Evolutionary conservation across 768 basidiomycete species (phyloP), one percentile per base, ranked within the genome.

Genomic region (Suillus luteus): DNA sequence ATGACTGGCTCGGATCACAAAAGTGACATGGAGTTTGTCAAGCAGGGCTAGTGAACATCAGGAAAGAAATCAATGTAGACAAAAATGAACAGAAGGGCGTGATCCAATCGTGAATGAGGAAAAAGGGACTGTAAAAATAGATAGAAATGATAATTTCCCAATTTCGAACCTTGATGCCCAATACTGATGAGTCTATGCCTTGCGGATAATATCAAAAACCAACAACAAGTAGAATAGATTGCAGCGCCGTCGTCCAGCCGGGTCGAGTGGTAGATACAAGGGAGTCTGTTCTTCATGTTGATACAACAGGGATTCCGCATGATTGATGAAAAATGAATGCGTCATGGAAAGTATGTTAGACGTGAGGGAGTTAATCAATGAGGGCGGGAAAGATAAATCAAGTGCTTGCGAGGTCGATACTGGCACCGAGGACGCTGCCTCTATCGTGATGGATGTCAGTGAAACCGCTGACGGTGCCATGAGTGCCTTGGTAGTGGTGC

Each of bases 241-340:
- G 67, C 63, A 66, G 65, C 63, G 62, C 60, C 57, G 62, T 66
- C 64, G 67, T 68, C 69, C 70, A 67, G 68, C 67, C 62, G 57
- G 64, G 64, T 68, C 62, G 67, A 65, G 61, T 69, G 73, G 67
- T 76, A 71, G 74, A 75, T 75, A 75, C 74, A 75, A 68, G 65
- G 40, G 40, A 58, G 38, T 58, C 57, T 69, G 66, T 74, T 67
- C 66, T 71, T 76, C 55, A 44, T 68, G 67, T 68, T 67, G 75
- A 69, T 75, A 75, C 74, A 76, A 69, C 74, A 62, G 62, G 59
- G 58, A 65, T 58, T 58, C 40, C 57, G 24, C 57, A 31, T 41
- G 24, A 61, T 72, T 74, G 60, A 67, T 68, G 68, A 72, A 65
- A 60, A 69, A 60, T 62, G 70, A 69, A 67, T 71, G 69, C 60